Evolutionary conservation across 768 basidiomycete species (phyloP).

Genomic region (Boletus patriciae): DNA sequence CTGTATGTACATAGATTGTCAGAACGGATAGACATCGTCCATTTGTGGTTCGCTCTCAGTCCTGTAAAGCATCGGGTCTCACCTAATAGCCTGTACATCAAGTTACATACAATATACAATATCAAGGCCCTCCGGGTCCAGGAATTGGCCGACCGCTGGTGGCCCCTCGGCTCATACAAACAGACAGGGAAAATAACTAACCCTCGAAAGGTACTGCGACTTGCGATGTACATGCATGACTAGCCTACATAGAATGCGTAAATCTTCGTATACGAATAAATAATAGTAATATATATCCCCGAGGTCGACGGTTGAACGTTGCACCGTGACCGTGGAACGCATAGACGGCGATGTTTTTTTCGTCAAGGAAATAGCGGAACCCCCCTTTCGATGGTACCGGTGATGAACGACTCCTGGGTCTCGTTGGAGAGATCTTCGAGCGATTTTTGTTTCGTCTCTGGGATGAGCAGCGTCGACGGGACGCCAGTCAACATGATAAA

Average conservation of each 20-base stretch:
- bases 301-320: no score
- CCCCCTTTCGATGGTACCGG: constrained; percentile 14
- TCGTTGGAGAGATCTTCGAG: constrained; percentile 78
- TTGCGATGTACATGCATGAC: background rate
- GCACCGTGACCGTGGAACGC: background rate
- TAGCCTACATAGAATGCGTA: background rate
- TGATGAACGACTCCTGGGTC: constrained; percentile 60
- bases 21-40: background rate
- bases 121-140: no score
- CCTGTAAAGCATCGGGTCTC: background rate
- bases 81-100: background rate
- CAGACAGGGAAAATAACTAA: background rate
- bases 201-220: background rate
- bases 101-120: no score
- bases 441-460: constrained; percentile 67
- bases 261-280: background rate
- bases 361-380: constrained; percentile 9
- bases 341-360: background rate
- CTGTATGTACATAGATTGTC: constrained; percentile 10
- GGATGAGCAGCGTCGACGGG: constrained; percentile 77
- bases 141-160: no score
- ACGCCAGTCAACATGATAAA: constrained; percentile 84
- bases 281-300: background rate
- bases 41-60: background rate
- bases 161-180: background rate